These are phyloP conservation scores for Aspergillus sp. DNA, from an alignment of 2,329 filamentous ascomycete genomes.

Conservation along the genomic window DNA sequence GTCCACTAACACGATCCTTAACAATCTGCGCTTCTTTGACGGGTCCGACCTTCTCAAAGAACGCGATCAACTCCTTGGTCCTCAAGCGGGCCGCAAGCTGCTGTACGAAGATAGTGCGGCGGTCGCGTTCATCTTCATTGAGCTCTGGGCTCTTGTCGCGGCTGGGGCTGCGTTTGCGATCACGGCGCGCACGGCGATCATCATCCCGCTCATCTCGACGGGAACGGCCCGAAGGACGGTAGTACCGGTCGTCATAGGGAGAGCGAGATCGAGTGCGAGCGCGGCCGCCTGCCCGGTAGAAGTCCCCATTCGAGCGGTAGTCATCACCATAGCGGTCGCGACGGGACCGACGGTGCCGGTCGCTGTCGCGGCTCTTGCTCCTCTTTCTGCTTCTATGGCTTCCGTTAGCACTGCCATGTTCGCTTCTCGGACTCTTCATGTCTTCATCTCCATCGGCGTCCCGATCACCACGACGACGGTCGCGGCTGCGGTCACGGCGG, in stretches of 20 bases:
- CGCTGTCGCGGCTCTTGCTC: slow-evolving; percentile 75
- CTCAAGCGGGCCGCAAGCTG: slow-evolving; percentile 92
- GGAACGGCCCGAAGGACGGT: slow-evolving; percentile 50
- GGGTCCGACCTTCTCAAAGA: slow-evolving; percentile 91
- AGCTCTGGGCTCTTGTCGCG: slow-evolving; percentile 60
- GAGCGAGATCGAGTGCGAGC: slow-evolving; percentile 71
- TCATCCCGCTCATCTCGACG: slow-evolving; percentile 49
- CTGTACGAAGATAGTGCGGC: slow-evolving; percentile 96
- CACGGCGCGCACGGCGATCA: slow-evolving; percentile 51
- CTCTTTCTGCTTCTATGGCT: slow-evolving; percentile 77
- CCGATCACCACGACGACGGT: slow-evolving; percentile 46
- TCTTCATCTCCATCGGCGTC: slow-evolving; percentile 57
- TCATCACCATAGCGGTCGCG: slow-evolving; percentile 62
- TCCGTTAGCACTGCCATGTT: slow-evolving; percentile 66
- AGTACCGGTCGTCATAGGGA: slow-evolving; percentile 59
- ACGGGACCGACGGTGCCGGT: slow-evolving; percentile 65
- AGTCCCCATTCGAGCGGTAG: slow-evolving; percentile 62
- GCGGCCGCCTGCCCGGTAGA: slow-evolving; percentile 64
- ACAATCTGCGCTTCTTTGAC: slow-evolving; percentile 98
- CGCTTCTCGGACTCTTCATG: slow-evolving; percentile 67
- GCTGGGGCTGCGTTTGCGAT: slow-evolving; percentile 46
- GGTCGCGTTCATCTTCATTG: slow-evolving; percentile 94
- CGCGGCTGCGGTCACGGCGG: slow-evolving; percentile 60
- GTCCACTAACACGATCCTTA: slow-evolving; percentile 92
- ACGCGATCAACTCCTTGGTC: slow-evolving; percentile 86